Conservation (phyloP, 768 basidiomycete genomes). For the Mycena rebaudengoi region DNA sequence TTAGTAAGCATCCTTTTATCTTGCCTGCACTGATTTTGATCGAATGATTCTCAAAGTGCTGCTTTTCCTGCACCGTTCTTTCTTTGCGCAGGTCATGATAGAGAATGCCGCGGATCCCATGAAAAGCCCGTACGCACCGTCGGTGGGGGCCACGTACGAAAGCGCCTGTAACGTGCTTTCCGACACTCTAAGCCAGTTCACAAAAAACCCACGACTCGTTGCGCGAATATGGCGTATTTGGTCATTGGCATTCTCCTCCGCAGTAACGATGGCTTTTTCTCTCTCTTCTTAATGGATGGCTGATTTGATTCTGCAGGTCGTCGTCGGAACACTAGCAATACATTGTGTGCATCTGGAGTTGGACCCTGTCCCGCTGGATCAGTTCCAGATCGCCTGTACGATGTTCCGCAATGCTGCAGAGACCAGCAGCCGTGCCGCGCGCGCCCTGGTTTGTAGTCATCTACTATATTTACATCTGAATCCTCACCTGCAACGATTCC, state of each 20-base stretch:
- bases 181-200: constrained; percentile 50
- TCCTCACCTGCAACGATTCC: background rate
- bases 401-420: constrained; percentile 55
- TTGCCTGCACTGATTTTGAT: constrained; percentile 21
- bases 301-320: constrained; percentile 47
- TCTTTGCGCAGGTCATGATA: constrained; percentile 64
- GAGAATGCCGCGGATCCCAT: constrained; percentile 58
- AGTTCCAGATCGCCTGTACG: constrained; percentile 55
- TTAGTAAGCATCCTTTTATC: constrained; percentile 42
- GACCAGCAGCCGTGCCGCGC: constrained; percentile 57
- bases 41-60: constrained; percentile 45
- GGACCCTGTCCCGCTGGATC: constrained; percentile 52
- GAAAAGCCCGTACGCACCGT: constrained; percentile 55
- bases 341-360: constrained; percentile 52
- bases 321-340: constrained; percentile 64
- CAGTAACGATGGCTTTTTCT: constrained; percentile 40
- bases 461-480: background rate
- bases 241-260: constrained; percentile 63
- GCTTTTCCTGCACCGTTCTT: constrained; percentile 63
- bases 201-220: constrained; percentile 53
- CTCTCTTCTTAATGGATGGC: background rate
- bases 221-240: constrained; percentile 67
- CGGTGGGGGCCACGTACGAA: constrained; percentile 60
- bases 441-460: constrained; percentile 50
- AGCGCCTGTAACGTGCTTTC: constrained; percentile 57